Percentiles rank a stretch among this genome's conserved stretches.
phyloP scores from a whole-genome alignment of 2,329 filamentous ascomycete genomes.

The Xylaria sp. region DNA sequence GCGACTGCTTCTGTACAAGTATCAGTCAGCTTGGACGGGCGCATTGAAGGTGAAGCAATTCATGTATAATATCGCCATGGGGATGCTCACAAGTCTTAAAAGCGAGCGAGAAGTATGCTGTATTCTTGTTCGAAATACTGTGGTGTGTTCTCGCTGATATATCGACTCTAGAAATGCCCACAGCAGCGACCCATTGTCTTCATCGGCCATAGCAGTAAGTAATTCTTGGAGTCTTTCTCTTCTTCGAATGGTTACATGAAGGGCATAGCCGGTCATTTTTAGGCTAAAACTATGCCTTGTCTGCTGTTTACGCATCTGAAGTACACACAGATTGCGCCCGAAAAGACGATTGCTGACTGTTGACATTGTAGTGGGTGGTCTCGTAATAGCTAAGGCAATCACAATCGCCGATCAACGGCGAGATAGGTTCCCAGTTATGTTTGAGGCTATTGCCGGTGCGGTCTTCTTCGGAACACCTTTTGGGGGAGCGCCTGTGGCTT shows the following conservation, averaged over 20 bases:
- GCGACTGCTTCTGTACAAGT: slow-evolving; percentile 49
- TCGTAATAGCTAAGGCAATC: slow-evolving; percentile 50
- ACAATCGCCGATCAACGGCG: slow-evolving; percentile 43
- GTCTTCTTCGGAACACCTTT: slow-evolving; percentile 52
- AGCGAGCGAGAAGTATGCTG: slow-evolving; percentile 43
- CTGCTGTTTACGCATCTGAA: neutral
- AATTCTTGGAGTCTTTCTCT: neutral
- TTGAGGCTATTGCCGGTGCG: slow-evolving; percentile 48
- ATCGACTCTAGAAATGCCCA: slow-evolving; percentile 34
- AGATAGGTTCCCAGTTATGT: slow-evolving; percentile 47
- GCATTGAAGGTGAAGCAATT: slow-evolving; percentile 49
- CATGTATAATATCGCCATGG: slow-evolving; percentile 47
- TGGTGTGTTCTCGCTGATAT: neutral
- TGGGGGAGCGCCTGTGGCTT: slow-evolving; percentile 45
- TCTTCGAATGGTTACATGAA: neutral
- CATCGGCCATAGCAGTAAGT: slow-evolving; percentile 47
- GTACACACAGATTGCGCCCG: neutral
- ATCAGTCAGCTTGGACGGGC: slow-evolving; percentile 50
- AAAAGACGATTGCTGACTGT: neutral
- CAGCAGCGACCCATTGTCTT: slow-evolving; percentile 48
- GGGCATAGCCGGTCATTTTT: neutral
- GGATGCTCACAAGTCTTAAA: slow-evolving; percentile 44
- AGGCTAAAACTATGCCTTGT: neutral
- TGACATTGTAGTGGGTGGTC: slow-evolving; percentile 44
- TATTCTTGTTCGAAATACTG: neutral